Base-by-base conservation (phyloP, 805 yeast species). In the Candida tibetensis region DNA sequence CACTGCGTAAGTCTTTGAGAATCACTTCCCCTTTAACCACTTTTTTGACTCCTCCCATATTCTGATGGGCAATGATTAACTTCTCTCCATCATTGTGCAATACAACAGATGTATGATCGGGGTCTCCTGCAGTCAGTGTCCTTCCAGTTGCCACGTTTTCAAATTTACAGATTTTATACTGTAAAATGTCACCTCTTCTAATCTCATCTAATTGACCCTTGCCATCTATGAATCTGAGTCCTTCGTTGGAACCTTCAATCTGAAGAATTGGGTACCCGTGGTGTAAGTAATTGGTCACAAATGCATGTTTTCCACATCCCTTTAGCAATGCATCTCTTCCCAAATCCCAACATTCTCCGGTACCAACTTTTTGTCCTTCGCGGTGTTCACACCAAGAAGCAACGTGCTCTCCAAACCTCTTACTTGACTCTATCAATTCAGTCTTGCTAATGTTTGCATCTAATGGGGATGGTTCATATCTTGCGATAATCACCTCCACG, bases 281-380 rank as follows among this genome's bases (percentile, higher is more conserved):
- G 16, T 55, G 63, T 10, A 53, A 48, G 13, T 74, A 74, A 12
- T 65, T 58, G 12, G 77, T 71, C 2, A 75, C 71, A 54, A 77
- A 76, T 0, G 82, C 81, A 49, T 75, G 77, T 19, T 68, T 73
- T 0, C 82, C 82, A 50, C 82, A 76, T 0, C 78, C 77, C 41
- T 73, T 71, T 34, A 60, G 53, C 29, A 77, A 57, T 0, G 82
- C 80, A 34, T 74, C 75, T 36, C 65, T 71, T 0, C 81, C 82
- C 40, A 77, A 64, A 23, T 78, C 78, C 82, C 82, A 77, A 46
- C 83, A 77, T 47, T 77, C 82, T 5, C 83, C 83, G 28, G 68
- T 53, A 2, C 79, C 81, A 8, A 77, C 79, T 34, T 57, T 54
- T 33, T 65, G 60, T 5, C 80, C 80, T 22, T 58, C 46, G 15